A percentile compares a stretch with the other conserved stretches of the same genome.
phyloP scores from a whole-genome alignment of 148 eudicot genomes.

The Tetragonia tetragonoides region DNA sequence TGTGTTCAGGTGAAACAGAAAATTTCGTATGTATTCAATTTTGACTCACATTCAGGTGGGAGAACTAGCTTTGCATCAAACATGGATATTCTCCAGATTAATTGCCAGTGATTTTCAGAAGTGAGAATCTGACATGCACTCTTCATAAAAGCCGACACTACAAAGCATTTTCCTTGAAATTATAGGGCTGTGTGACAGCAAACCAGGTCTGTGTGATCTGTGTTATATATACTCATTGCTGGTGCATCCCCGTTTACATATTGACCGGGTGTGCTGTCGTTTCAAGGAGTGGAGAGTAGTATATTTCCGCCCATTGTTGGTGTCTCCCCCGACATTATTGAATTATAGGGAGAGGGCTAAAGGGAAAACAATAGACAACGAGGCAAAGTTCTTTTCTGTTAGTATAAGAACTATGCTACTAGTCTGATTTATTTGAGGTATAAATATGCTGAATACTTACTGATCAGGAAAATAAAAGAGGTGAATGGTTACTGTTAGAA shows the following conservation, averaged over 20 bases:
- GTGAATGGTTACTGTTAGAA: slow-evolving; percentile 5
- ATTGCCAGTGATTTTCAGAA: too few species aligned
- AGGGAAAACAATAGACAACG: not conserved
- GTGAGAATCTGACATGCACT: too few species aligned
- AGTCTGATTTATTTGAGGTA: not conserved
- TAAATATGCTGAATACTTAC: slow-evolving; percentile 5
- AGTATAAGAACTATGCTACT: too few species aligned
- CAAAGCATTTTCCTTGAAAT: not conserved
- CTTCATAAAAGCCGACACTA: not conserved
- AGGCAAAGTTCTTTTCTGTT: too few species aligned
- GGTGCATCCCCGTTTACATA: not conserved
- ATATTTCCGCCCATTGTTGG: too few species aligned
- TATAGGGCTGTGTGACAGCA: too few species aligned
- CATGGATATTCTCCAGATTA: too few species aligned
- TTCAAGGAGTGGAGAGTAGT: too few species aligned
- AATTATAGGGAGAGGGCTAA: not conserved
- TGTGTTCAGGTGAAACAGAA: not conserved
- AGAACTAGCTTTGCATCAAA: too few species aligned
- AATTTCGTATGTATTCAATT: too few species aligned
- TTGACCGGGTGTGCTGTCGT: too few species aligned
- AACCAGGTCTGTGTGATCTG: not conserved
- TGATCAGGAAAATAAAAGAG: not conserved
- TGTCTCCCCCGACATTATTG: too few species aligned
- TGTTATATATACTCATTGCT: not conserved
- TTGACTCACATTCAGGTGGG: not conserved